phyloP scores from a whole-genome alignment of 1,284 basidiomycete species.

The Pseudozyma flocculosa region DNA sequence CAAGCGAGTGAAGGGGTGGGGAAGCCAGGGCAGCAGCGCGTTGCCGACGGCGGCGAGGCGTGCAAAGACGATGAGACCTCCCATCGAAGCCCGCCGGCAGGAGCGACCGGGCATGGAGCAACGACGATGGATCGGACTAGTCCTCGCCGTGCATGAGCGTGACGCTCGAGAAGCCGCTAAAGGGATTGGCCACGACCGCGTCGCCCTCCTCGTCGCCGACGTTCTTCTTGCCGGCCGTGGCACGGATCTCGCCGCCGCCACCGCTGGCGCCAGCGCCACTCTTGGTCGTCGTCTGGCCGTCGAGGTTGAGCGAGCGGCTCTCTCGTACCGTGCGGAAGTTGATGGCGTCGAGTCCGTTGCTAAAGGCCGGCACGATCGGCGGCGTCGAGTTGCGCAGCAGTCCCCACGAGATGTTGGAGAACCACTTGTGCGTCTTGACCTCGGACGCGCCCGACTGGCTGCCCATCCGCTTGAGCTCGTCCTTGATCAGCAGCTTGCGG shows the following conservation, averaged over 20 bases:
- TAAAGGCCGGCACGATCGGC: slow-evolving; percentile 82
- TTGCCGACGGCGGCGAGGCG: no score
- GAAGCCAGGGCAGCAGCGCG: no score
- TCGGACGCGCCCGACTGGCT: slow-evolving; percentile 93
- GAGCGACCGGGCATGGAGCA: no score
- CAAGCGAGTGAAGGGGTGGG: no score
- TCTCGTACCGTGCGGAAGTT: slow-evolving; percentile 91
- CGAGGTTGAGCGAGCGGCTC: slow-evolving; percentile 83
- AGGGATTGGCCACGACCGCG: slow-evolving; percentile 51
- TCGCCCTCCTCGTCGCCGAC: slow-evolving; percentile 52
- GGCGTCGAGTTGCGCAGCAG: slow-evolving; percentile 87
- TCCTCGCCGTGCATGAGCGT: slow-evolving; percentile 48
- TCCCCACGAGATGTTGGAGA: slow-evolving; percentile 93
- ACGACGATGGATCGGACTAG: no score
- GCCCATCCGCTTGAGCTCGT: slow-evolving; percentile 83
- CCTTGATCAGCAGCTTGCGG: slow-evolving; percentile 85
- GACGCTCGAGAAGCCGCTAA: slow-evolving; percentile 48
- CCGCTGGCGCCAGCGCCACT: slow-evolving; percentile 60
- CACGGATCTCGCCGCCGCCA: slow-evolving; percentile 38
- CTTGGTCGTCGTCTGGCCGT: slow-evolving; percentile 63
- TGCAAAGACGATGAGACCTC: no score
- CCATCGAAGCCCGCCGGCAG: no score
- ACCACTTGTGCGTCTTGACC: slow-evolving; percentile 99
- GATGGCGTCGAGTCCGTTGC: slow-evolving; percentile 77
- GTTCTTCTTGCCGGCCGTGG: slow-evolving; percentile 46